These are phyloP conservation scores for Phytophthora foliorum DNA, from an alignment of 352 stramenopile species.

Conservation along the genomic window DNA sequence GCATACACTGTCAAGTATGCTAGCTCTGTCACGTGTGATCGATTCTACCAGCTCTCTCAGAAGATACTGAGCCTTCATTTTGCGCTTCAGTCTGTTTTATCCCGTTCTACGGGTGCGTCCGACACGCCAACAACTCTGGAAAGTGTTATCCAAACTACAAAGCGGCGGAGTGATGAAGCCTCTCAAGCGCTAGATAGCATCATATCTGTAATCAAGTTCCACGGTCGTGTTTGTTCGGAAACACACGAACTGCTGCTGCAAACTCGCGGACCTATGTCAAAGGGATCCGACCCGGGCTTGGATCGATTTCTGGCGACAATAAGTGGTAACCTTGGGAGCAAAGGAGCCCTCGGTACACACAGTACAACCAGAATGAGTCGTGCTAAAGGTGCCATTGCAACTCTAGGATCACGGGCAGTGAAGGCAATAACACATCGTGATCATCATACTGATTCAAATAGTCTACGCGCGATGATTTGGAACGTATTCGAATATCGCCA, in stretches of 20 bases:
- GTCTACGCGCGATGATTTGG: slow-evolving; percentile 50
- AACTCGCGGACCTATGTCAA: not conserved
- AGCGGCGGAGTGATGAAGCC: slow-evolving; percentile 44
- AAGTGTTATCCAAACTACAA: slow-evolving; percentile 33
- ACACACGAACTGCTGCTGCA: slow-evolving; percentile 34
- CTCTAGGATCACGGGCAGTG: slow-evolving; percentile 23
- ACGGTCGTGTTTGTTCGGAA: slow-evolving; percentile 51
- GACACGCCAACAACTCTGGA: slow-evolving; percentile 7
- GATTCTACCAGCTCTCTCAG: slow-evolving; percentile 48
- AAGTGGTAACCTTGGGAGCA: slow-evolving; percentile 17
- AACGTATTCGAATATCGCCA: slow-evolving; percentile 60
- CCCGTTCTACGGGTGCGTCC: not conserved
- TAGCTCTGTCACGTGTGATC: slow-evolving; percentile 44
- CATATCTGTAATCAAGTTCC: slow-evolving; percentile 46
- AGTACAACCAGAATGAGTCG: slow-evolving; percentile 20
- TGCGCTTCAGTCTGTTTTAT: slow-evolving; percentile 21
- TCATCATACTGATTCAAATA: slow-evolving; percentile 33
- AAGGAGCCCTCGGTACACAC: not conserved
- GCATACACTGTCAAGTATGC: slow-evolving; percentile 32
- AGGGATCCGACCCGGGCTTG: slow-evolving; percentile 1
- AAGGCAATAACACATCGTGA: slow-evolving; percentile 31
- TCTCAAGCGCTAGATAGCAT: slow-evolving; percentile 44
- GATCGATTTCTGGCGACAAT: slow-evolving; percentile 22
- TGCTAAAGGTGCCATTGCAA: slow-evolving; percentile 38
- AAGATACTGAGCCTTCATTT: slow-evolving; percentile 32